Percentiles rank a stretch among this genome's conserved stretches.
These are phyloP conservation scores for Candida manassasensis DNA, from an alignment of 805 yeast species.

Conservation along the genomic window DNA sequence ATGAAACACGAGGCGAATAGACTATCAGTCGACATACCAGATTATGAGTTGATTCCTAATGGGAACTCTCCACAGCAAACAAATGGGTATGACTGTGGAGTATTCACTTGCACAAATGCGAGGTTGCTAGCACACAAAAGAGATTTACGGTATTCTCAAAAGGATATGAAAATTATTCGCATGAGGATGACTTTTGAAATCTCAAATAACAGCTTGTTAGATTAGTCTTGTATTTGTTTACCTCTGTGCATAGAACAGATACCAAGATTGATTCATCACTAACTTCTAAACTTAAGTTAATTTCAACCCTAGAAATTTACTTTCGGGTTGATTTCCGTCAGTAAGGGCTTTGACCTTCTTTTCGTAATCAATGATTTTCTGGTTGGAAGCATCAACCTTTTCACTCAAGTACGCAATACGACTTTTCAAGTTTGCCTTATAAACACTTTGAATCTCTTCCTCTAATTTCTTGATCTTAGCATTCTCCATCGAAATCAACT, in stretches of 20 bases:
- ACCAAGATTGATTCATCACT: too few species aligned
- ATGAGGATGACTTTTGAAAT: slow-evolving; percentile 65
- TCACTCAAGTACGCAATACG: slow-evolving; percentile 63
- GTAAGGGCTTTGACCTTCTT: slow-evolving; percentile 11
- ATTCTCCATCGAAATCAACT: slow-evolving; percentile 55
- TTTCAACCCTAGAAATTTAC: slow-evolving; percentile 2
- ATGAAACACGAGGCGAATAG: slow-evolving; percentile 64
- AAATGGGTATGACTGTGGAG: slow-evolving; percentile 95
- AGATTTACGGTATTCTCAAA: slow-evolving; percentile 52
- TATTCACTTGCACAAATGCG: slow-evolving; percentile 79
- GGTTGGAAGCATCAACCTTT: slow-evolving; percentile 62
- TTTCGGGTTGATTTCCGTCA: neutral
- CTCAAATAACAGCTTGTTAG: slow-evolving; percentile 26
- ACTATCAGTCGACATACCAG: slow-evolving; percentile 19
- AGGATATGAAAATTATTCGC: slow-evolving; percentile 66
- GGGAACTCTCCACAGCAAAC: slow-evolving; percentile 68
- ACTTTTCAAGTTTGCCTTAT: slow-evolving; percentile 50
- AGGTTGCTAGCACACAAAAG: slow-evolving; percentile 51
- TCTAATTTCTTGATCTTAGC: slow-evolving; percentile 62
- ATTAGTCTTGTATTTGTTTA: slow-evolving; percentile 9
- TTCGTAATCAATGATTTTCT: slow-evolving; percentile 31
- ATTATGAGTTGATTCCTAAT: slow-evolving; percentile 23
- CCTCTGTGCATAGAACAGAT: too few species aligned
- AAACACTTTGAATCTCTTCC: slow-evolving; percentile 60
- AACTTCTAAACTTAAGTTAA: neutral